Evolutionary conservation across 345 rosid species (phyloP).

Genomic region (Citrus cavaleriei): DNA sequence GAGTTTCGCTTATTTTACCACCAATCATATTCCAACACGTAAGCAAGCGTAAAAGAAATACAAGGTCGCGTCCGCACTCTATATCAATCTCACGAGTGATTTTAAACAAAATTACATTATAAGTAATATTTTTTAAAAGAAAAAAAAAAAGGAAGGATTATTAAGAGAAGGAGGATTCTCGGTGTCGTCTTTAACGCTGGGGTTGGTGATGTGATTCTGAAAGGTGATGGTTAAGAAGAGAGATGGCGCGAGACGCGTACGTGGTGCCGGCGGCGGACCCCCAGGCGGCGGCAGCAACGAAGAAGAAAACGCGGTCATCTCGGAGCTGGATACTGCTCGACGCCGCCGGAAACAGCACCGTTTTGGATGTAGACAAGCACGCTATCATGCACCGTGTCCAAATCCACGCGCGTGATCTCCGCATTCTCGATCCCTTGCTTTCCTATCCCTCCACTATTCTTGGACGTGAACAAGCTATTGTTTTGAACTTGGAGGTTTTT

Average conservation of each 20-base stretch:
- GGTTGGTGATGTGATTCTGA: constrained; percentile 14
- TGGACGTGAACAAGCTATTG: constrained; percentile 97
- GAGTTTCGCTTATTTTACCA: rapidly evolving
- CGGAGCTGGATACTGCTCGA: constrained; percentile 70
- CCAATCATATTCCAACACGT: neutral
- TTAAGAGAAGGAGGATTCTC: neutral
- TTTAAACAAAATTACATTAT: neutral
- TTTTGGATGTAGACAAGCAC: constrained; percentile 71
- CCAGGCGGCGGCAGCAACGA: constrained; percentile 33
- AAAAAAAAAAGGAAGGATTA: neutral
- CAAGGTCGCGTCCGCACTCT: neutral
- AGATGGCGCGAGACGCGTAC: constrained; percentile 63
- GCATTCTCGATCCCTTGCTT: constrained; percentile 86
- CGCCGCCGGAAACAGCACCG: constrained; percentile 43
- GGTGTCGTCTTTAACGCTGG: neutral
- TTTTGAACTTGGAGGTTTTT: constrained; percentile 83
- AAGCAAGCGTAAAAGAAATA: neutral
- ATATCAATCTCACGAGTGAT: neutral
- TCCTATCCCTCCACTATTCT: constrained; percentile 96
- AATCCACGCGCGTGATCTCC: constrained; percentile 98
- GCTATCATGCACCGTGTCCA: constrained; percentile 92
- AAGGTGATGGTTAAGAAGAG: constrained; percentile 19
- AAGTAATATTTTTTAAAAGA: neutral
- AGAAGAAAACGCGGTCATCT: constrained; percentile 64
- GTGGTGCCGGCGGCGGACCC: constrained; percentile 77